A percentile compares a stretch with the other conserved stretches of the same genome.
These are phyloP conservation scores for Myxozyma neglecta DNA, from an alignment of 805 yeast species.

Conservation along the genomic window DNA sequence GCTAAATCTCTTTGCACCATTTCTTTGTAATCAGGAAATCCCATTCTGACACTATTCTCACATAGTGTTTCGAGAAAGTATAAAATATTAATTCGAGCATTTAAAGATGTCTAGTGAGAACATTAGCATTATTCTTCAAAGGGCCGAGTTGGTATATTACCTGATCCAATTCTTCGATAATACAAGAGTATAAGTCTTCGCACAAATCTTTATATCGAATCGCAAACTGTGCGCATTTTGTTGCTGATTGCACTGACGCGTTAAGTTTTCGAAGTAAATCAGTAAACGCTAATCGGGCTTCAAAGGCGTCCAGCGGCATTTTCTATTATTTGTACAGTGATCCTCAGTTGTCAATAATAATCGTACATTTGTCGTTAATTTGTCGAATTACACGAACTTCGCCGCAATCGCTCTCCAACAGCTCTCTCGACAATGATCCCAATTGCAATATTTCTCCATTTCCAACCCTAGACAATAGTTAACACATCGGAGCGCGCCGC, in stretches of 20 bases:
- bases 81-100: conserved; percentile 63
- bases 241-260: conserved; percentile 53
- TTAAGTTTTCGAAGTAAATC: conserved; percentile 64
- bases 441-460: not conserved
- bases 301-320: conserved; percentile 74
- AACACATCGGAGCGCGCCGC: not conserved
- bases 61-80: conserved; percentile 67
- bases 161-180: conserved; percentile 57
- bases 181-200: conserved; percentile 68
- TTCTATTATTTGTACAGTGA: not conserved
- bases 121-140: not conserved
- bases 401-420: not conserved
- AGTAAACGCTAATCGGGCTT: conserved; percentile 73
- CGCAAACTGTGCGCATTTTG: conserved; percentile 57
- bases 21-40: conserved; percentile 35
- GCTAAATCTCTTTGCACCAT: conserved; percentile 38
- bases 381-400: no score
- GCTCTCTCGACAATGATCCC: not conserved
- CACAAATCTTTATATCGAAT: conserved; percentile 54
- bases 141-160: conserved; percentile 1
- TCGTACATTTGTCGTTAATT: not conserved
- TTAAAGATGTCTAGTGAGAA: conserved; percentile 48
- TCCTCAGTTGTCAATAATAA: not conserved
- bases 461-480: not conserved
- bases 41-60: conserved; percentile 38